A percentile compares a stretch with the other conserved stretches of the same genome.
Evolutionary conservation across 192 early-diverging fungal genomes (phyloP).

Genomic region (Chytriomyces sp.): DNA sequence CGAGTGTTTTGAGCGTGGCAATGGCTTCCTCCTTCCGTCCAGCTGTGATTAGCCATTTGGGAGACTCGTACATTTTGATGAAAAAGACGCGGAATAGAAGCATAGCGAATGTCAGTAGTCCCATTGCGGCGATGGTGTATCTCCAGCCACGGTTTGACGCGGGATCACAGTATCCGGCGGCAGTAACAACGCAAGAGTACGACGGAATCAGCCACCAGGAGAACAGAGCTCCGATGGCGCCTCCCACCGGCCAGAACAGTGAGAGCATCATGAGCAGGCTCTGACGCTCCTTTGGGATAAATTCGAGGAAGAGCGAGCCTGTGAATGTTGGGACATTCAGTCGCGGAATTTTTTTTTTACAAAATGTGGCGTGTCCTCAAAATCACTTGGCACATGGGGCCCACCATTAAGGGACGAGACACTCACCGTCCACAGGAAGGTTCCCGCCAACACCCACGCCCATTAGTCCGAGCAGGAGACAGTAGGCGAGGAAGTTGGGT

Average conservation of each 20-base stretch:
- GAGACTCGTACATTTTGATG: constrained; percentile 70
- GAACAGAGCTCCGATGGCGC: constrained; percentile 69
- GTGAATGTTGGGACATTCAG: no score
- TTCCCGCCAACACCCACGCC: constrained; percentile 78
- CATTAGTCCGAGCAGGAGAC: constrained; percentile 53
- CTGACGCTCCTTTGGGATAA: constrained; percentile 77
- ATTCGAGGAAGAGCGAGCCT: constrained; percentile 85
- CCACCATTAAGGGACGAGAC: no score
- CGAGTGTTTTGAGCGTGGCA: constrained; percentile 18
- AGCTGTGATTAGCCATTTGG: constrained; percentile 72
- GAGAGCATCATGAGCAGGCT: constrained; percentile 82
- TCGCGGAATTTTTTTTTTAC: no score
- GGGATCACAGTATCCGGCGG: neutral
- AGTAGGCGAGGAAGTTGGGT: constrained; percentile 65
- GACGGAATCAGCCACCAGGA: constrained; percentile 70
- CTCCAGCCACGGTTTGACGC: constrained; percentile 66
- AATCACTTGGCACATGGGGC: no score
- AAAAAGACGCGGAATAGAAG: constrained; percentile 68
- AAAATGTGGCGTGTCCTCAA: neutral
- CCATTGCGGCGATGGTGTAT: constrained; percentile 58
- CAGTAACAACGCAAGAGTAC: constrained; percentile 37
- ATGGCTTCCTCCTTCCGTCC: constrained; percentile 31
- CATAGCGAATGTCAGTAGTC: constrained; percentile 71
- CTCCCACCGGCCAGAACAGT: constrained; percentile 82
- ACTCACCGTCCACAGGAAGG: constrained; percentile 66